Evolutionary conservation across 371 early-diverging fungal species (phyloP), one percentile per base, ranked within the genome.

Genomic region (Blakeslea trispora): DNA sequence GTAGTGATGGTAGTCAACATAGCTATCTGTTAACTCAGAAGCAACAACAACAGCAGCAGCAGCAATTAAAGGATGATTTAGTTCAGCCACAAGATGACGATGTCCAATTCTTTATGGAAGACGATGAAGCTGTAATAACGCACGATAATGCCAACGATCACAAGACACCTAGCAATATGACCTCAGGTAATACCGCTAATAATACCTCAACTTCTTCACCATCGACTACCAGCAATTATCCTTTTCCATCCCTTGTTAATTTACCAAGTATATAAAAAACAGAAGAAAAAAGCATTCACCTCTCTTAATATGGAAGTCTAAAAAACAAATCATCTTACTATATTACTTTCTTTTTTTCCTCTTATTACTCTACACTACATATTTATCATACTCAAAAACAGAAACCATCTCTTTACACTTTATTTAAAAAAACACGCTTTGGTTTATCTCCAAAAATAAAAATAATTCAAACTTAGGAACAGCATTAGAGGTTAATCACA

Each of bases 31-130:
- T 49, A n/a, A 17, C 11, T 17, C 37, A 37, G 11, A 4, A 37
- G 37, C 37, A 37, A 37, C 3, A 37, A 11, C 37, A 37, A 37
- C 37, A 37, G 11, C 37, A 3, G 1, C 46, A 23, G 15, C 46
- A 46, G n/a, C 51, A 35, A 6, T 43, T 58, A 46, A 50, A 50
- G 5, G 37, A 55, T 6, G 40, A 51, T 37, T 24, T 45, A 7
- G 50, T 39, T 15, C 50, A 31, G 9, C 24, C 41, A 43, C 71
- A 63, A 8, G 69, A 68, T 34, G 76, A 77, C 39, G 81, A 77
- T 23, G 69, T 75, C 6, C 78, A 77, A 50, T 77, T 81, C 53
- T 60, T 57, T 57, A 78, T 81, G 78, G 78, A 77, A 43, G 81
- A 81, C 54, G 66, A 69, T 45, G 65, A 69, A 34, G 61, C 59